Percentiles rank a stretch among this genome's conserved stretches.
Evolutionary conservation across 768 basidiomycete genomes (phyloP).

Genomic region (Kwoniella sp.): DNA sequence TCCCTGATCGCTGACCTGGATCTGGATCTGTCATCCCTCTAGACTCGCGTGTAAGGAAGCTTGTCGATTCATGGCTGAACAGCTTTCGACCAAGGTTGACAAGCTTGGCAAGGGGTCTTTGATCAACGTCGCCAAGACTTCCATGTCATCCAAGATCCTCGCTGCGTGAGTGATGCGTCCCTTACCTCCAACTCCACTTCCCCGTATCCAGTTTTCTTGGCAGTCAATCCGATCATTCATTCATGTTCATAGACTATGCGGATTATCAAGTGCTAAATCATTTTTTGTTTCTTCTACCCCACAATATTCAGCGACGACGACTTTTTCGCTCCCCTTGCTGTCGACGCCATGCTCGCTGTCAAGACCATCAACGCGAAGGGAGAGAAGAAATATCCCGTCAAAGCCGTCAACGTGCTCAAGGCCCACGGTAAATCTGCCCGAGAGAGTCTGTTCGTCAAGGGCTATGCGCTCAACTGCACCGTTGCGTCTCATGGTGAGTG

Average conservation of each 20-base stretch:
- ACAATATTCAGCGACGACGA: slow-evolving; percentile 77
- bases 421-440: slow-evolving; percentile 94
- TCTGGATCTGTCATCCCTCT: not conserved
- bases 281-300: not conserved
- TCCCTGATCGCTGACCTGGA: not conserved
- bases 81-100: slow-evolving; percentile 92
- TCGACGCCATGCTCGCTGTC: slow-evolving; percentile 97
- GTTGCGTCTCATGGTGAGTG: slow-evolving; percentile 92
- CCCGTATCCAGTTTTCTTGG: no score
- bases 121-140: slow-evolving; percentile 95
- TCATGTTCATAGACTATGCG: no score
- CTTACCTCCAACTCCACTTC: not conserved
- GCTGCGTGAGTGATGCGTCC: slow-evolving; percentile 70
- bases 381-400: slow-evolving; percentile 97
- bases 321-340: slow-evolving; percentile 96
- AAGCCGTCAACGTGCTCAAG: slow-evolving; percentile 97
- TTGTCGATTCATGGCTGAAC: slow-evolving; percentile 96
- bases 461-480: slow-evolving; percentile 97
- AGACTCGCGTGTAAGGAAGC: slow-evolving; percentile 91
- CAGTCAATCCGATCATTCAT: no score
- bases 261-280: not conserved
- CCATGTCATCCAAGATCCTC: slow-evolving; percentile 98
- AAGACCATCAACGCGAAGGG: slow-evolving; percentile 90
- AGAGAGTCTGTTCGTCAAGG: slow-evolving; percentile 90
- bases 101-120: slow-evolving; percentile 85